Percentiles rank a stretch among this genome's conserved stretches.
These are phyloP conservation scores for Penicillium janthinellum DNA, from an alignment of 2,329 filamentous ascomycete species.

Conservation along the genomic window DNA sequence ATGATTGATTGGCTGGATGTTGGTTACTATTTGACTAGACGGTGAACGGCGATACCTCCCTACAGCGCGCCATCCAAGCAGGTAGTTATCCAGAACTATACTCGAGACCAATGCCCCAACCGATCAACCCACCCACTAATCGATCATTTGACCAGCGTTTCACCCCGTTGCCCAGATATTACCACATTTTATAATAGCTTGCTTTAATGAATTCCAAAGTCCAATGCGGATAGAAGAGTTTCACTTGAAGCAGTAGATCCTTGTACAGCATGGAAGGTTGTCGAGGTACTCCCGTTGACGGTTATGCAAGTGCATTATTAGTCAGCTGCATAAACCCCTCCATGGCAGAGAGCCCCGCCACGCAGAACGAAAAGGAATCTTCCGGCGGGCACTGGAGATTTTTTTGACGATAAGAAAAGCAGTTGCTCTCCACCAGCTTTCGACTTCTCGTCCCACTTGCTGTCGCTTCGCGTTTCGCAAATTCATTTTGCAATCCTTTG, in stretches of 20 bases:
- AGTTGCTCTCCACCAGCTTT: not conserved
- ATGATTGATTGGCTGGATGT: too few relatives aligned
- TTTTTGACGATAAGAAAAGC: constrained; percentile 22
- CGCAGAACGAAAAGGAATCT: constrained; percentile 34
- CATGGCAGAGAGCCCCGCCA: constrained; percentile 24
- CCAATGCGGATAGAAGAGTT: not conserved
- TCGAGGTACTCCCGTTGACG: not conserved
- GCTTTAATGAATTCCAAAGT: too few relatives aligned
- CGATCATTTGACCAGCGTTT: too few relatives aligned
- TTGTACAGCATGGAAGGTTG: not conserved
- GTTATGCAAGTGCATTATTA: constrained; percentile 9
- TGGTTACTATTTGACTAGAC: too few relatives aligned
- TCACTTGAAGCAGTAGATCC: not conserved
- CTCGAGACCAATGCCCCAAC: too few relatives aligned
- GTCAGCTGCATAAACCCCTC: constrained; percentile 21
- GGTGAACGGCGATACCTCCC: too few relatives aligned
- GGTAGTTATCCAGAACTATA: too few relatives aligned
- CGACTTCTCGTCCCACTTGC: not conserved
- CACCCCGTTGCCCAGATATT: too few relatives aligned
- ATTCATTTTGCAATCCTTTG: not conserved
- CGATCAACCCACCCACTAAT: too few relatives aligned
- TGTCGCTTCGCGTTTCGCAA: not conserved
- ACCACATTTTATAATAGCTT: too few relatives aligned
- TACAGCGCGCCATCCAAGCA: too few relatives aligned
- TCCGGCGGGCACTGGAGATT: constrained; percentile 30